A percentile compares a stretch with the other conserved stretches of the same genome.
These are phyloP conservation scores for Wilhelminamyces savonicus DNA, from an alignment of 805 yeast species.

Conservation along the genomic window DNA sequence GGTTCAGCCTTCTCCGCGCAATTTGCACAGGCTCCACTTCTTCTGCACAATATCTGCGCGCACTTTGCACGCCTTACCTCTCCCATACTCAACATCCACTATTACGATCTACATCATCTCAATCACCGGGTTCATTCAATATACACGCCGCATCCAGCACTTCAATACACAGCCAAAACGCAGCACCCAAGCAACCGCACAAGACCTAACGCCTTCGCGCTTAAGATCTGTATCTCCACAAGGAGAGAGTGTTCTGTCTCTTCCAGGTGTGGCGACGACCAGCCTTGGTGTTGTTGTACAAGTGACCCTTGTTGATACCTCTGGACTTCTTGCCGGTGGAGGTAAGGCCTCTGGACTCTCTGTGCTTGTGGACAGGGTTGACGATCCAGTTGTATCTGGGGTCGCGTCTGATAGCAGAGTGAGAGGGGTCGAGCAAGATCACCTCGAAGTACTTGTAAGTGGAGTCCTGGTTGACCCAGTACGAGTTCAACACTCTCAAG, in stretches of 20 bases:
- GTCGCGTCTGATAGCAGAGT: slow-evolving; percentile 98
- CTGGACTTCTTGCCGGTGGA: slow-evolving; percentile 97
- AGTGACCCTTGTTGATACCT: slow-evolving; percentile 99
- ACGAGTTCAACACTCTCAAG: slow-evolving; percentile 98
- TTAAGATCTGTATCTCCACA: slow-evolving; percentile 98
- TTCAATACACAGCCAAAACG: too few relatives aligned
- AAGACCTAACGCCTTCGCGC: slow-evolving; percentile 9
- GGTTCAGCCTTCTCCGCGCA: too few relatives aligned
- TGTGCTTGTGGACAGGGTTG: slow-evolving; percentile 99
- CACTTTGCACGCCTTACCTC: too few relatives aligned
- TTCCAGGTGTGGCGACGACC: slow-evolving; percentile 99
- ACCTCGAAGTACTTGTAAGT: slow-evolving; percentile 99
- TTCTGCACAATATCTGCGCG: too few relatives aligned
- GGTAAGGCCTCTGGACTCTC: slow-evolving; percentile 99
- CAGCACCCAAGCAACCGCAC: not conserved
- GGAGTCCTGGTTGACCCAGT: slow-evolving; percentile 99
- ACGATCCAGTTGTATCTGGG: slow-evolving; percentile 99
- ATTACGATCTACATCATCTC: too few relatives aligned
- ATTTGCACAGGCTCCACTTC: too few relatives aligned
- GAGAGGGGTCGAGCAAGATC: slow-evolving; percentile 94
- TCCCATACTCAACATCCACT: too few relatives aligned
- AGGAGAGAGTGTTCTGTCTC: slow-evolving; percentile 95
- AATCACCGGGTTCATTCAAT: too few relatives aligned
- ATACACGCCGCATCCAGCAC: too few relatives aligned
- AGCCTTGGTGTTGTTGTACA: slow-evolving; percentile 94